phyloP scores from a whole-genome alignment of 352 stramenopile genomes.

The Phytophthora aleatoria region DNA sequence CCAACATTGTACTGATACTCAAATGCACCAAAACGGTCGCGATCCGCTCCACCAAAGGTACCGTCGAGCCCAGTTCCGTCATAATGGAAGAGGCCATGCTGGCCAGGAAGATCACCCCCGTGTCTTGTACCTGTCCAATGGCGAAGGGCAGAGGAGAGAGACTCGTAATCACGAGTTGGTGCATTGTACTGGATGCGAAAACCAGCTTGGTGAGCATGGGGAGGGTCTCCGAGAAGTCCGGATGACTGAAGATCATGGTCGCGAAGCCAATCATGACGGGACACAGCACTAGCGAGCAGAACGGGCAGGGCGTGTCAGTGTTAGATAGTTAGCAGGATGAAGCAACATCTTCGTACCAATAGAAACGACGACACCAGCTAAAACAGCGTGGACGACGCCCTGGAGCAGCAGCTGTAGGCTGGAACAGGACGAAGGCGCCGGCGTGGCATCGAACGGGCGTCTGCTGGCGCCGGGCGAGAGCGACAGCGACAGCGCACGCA shows the following conservation, averaged over 20 bases:
- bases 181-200: constrained; percentile 92
- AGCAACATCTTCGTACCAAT: constrained; percentile 18
- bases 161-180: constrained; percentile 93
- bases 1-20: constrained; percentile 85
- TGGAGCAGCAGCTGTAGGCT: constrained; percentile 34
- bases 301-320: neutral
- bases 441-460: neutral
- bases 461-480: constrained; percentile 13
- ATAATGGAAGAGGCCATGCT: constrained; percentile 93
- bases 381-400: constrained; percentile 56
- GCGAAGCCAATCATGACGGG: constrained; percentile 88
- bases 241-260: constrained; percentile 94
- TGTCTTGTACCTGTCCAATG: constrained; percentile 97
- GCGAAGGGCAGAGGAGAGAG: constrained; percentile 94
- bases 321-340: neutral
- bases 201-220: constrained; percentile 91
- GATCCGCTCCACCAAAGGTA: constrained; percentile 65
- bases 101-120: constrained; percentile 96
- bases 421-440: neutral
- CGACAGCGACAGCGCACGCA: constrained; percentile 36
- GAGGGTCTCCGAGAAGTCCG: constrained; percentile 53
- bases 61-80: constrained; percentile 59
- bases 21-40: constrained; percentile 94
- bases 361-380: constrained; percentile 91
- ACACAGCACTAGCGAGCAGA: constrained; percentile 39